Evolutionary conservation across 192 early-diverging fungal genomes (phyloP), one percentile per base, ranked within the genome.

Genomic region (Chytriomyces sp.): DNA sequence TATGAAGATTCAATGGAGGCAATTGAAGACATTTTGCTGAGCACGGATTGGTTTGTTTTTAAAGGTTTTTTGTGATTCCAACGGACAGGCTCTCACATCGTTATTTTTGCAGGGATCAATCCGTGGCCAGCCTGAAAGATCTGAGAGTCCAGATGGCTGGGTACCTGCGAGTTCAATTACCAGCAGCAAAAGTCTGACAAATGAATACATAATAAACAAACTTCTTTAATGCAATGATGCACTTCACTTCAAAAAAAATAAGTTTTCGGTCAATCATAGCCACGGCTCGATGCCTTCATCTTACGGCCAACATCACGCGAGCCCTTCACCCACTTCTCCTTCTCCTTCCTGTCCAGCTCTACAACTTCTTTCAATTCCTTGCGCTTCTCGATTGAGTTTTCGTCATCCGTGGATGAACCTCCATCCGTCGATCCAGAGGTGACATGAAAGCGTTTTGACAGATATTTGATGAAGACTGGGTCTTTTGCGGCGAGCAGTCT

Each of bases 11-110:
- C 10, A n/a, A 69, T 79, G 4, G 82, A 82, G 7, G 71, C 89
- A 69, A 86, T 87, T 20, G 92, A 92, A 50, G 87, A 91, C 44
- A 75, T 93, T 26, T 68, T 94, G 10, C 77, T 88, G 13, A 84
- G 76, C 26, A 91, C 90, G 7, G 88, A 94, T 66, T 94, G 93
- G 92, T 91, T 79, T 80, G 78, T 46, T 26, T 61, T 62, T 26
- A 50, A 48, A 69, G 61, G 61, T 62, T 20, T 72, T 7, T 35
- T 47, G 26, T 13, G 18, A 16, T 16, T 65, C 13, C 16, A 16
- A 26, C 13, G 16, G n/a, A 44, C 63, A 64, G 8, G 11, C 49
- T 13, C 64, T 44, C n/a, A 64, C 35, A 24, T 44, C 35, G 23
- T 61, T 20, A 46, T 28, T 28, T 71, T 13, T 57, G 20, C 20